Base-by-base conservation (phyloP, 768 basidiomycete species). In the Fibroporia radiculosa region DNA sequence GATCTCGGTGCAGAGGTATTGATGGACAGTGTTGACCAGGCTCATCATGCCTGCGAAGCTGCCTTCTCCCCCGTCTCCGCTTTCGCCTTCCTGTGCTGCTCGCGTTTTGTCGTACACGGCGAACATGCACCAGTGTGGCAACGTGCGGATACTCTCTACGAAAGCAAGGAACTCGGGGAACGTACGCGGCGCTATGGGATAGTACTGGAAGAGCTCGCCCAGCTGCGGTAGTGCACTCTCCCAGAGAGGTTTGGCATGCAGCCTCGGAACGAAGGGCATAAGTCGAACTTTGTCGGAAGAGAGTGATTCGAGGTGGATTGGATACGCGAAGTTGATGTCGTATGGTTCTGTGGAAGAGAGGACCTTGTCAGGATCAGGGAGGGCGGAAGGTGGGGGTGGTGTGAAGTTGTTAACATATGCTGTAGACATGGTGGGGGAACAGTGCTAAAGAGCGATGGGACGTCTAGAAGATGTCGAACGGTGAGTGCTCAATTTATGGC, bases 31-130 rank as follows among this genome's bases (percentile, higher is more conserved):
- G 45, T 64, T 57, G 28, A 65, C 44, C 32, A 74, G 49, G 1
- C 59, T 68, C 16, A 73, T 62, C 23, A 66, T 52, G 1, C 73
- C 73, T 0, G 72, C 72, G 11, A 75, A 47, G 34, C 55, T 54
- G 13, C 62, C 67, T 10, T 54, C 55, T 48, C 53, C 57, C 16
- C 55, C 57, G 0, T 61, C 60, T 34, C 62, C 63, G 22, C 4
- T 14, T 13, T 4, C 33, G 8, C 22, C 37, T 16, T 45, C 45
- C 4, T 55, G 25, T 24, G 62, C 56, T 3, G 56, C 56, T 28
- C 56, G 54, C 13, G 62, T 65, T 40, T 63, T 64, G 54, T 77
- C 75, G 49, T 69, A 63, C 25, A 62, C 62, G 38, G 67, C 68
- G 47, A 68, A 70, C 1, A 66, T 26, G 45, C 37, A 35, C 39